These are phyloP conservation scores for Trypanosomatidae sp. DNA, from an alignment of 208 protist genomes.

Conservation along the genomic window DNA sequence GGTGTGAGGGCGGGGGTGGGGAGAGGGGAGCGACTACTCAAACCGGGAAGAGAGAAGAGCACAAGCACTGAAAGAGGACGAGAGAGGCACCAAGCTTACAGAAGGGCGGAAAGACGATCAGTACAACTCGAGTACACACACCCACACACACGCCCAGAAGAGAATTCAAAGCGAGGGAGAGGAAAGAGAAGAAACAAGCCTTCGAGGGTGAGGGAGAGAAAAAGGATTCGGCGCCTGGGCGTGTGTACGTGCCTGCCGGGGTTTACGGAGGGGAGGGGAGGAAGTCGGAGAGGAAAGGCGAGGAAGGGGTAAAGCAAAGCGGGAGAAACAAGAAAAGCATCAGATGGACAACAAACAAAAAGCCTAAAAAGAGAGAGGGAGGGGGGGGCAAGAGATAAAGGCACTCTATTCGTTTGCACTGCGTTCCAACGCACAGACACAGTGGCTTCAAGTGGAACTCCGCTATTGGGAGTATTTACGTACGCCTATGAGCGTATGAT, in stretches of 20 bases:
- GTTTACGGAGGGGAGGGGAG: not conserved
- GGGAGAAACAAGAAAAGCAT: conserved; percentile 1
- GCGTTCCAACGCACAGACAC: not conserved
- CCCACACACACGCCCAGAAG: not conserved
- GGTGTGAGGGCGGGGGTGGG: not conserved
- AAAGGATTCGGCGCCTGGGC: not conserved
- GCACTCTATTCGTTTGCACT: conserved; percentile 1
- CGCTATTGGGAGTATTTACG: not conserved
- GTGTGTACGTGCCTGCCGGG: not conserved
- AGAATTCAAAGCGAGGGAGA: not conserved
- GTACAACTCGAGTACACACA: conserved; percentile 4
- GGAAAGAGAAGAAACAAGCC: not conserved
- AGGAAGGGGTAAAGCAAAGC: conserved; percentile 17
- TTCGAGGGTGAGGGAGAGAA: not conserved
- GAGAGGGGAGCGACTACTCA: not conserved
- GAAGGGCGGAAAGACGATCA: not conserved
- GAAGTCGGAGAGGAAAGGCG: conserved; percentile 1
- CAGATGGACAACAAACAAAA: not conserved
- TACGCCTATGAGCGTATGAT: not conserved
- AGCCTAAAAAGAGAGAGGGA: not conserved
- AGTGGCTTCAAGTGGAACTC: not conserved
- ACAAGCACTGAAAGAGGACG: conserved; percentile 8
- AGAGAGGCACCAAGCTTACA: not conserved
- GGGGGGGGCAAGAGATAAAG: not conserved
- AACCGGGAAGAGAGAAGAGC: conserved; percentile 2